Evolutionary conservation across 129 eudicot genomes (phyloP).

Genomic region (Chrysanthemum seticuspe): DNA sequence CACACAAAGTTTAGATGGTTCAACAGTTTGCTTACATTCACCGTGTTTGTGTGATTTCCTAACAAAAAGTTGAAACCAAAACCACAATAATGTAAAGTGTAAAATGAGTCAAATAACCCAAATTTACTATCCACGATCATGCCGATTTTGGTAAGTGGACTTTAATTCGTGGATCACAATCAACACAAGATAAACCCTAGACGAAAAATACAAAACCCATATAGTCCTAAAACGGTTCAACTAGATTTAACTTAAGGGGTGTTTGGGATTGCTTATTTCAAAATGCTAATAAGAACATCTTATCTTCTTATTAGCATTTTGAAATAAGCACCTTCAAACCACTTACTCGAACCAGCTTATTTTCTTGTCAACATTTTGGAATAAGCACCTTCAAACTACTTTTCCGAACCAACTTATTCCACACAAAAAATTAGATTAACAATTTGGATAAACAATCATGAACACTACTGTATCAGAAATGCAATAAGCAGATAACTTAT

Average conservation of each 20-base stretch:
- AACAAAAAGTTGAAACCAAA: constrained; percentile 7
- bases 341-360: too few relatives aligned
- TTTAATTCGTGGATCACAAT: constrained; percentile 7
- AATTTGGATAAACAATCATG: too few relatives aligned
- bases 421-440: too few relatives aligned
- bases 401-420: too few relatives aligned
- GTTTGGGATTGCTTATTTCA: too few relatives aligned
- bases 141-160: background rate
- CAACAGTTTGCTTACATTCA: constrained; percentile 14
- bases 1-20: constrained; percentile 15
- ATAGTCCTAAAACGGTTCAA: background rate
- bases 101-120: constrained; percentile 1
- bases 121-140: background rate
- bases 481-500: too few relatives aligned
- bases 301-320: too few relatives aligned
- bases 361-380: too few relatives aligned
- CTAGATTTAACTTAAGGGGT: background rate
- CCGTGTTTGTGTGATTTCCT: background rate
- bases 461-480: too few relatives aligned
- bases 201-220: constrained; percentile 2
- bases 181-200: constrained; percentile 2
- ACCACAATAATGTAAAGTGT: constrained; percentile 10
- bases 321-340: too few relatives aligned
- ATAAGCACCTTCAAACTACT: too few relatives aligned
- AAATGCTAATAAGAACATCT: too few relatives aligned